phyloP scores from a whole-genome alignment of 768 basidiomycete genomes.

The Pholiota conissans region DNA sequence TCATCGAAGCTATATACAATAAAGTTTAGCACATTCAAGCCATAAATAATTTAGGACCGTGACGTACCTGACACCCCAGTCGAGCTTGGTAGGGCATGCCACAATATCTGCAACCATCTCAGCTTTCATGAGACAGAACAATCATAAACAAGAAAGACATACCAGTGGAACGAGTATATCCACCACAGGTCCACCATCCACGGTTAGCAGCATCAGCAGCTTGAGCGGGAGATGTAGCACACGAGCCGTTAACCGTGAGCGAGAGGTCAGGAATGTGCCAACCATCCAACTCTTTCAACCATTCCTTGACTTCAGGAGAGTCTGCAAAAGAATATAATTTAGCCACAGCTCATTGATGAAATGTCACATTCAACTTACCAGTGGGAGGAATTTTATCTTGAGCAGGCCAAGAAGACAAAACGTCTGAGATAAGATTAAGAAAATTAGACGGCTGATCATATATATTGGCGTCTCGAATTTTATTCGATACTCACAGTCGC shows the following conservation, averaged over 20 bases:
- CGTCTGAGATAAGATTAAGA: not conserved
- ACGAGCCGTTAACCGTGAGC: constrained; percentile 61
- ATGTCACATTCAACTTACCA: constrained; percentile 35
- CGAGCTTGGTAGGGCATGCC: constrained; percentile 63
- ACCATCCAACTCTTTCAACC: constrained; percentile 78
- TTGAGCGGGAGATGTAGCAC: constrained; percentile 53
- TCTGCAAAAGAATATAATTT: constrained; percentile 28
- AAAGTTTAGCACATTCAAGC: constrained; percentile 4
- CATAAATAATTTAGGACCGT: not conserved
- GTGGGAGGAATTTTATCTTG: constrained; percentile 64
- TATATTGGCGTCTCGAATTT: not conserved
- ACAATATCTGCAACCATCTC: constrained; percentile 48
- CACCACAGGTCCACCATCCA: constrained; percentile 94
- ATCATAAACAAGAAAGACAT: not conserved
- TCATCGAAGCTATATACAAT: constrained; percentile 66
- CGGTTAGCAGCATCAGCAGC: constrained; percentile 53
- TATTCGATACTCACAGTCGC: constrained; percentile 50
- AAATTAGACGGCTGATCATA: not conserved
- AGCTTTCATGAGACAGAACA: not conserved
- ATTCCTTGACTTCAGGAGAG: constrained; percentile 60
- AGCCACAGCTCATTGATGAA: not conserved
- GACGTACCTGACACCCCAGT: constrained; percentile 71
- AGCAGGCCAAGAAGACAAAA: constrained; percentile 53
- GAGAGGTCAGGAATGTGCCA: constrained; percentile 61
- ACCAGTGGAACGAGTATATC: constrained; percentile 55